phyloP scores from a whole-genome alignment of 1,284 basidiomycete genomes.

The Ceratobasidium sp. region DNA sequence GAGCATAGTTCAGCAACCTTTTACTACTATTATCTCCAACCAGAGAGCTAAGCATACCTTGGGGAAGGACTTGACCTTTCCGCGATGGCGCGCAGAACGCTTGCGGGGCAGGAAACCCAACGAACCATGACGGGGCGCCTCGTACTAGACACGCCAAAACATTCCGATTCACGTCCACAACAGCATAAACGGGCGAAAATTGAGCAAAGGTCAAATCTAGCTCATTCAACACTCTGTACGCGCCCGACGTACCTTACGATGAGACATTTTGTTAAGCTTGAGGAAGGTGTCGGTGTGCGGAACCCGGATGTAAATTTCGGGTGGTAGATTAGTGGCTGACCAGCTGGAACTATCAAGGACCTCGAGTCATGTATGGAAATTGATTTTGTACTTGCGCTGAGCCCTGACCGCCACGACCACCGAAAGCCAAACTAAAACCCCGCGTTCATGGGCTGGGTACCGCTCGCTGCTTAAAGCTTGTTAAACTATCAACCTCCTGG shows the following conservation, averaged over 20 bases:
- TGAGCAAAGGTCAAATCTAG: neutral
- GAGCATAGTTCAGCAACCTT: conserved; percentile 38
- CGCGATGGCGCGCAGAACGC: conserved; percentile 94
- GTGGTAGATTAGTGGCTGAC: conserved; percentile 20
- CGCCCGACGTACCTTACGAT: conserved; percentile 36
- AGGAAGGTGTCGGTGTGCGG: conserved; percentile 16
- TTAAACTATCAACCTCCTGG: no score
- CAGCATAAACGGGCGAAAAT: neutral
- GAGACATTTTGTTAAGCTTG: conserved; percentile 43
- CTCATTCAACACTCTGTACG: neutral
- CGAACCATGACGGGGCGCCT: conserved; percentile 95
- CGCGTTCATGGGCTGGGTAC: neutral
- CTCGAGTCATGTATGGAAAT: conserved; percentile 2
- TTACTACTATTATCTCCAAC: no score
- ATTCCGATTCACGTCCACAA: neutral
- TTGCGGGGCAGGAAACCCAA: conserved; percentile 95
- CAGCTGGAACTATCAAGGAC: conserved; percentile 17
- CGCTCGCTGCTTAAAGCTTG: no score
- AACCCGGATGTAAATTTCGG: conserved; percentile 20
- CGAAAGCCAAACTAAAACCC: neutral
- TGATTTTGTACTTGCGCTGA: conserved; percentile 3
- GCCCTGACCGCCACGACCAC: neutral
- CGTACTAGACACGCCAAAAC: conserved; percentile 71
- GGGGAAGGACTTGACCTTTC: conserved; percentile 99
- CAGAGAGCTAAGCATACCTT: conserved; percentile 68